Conservation (phyloP, 306 rosid species). For the Ammopiptanthus mongolicus region DNA sequence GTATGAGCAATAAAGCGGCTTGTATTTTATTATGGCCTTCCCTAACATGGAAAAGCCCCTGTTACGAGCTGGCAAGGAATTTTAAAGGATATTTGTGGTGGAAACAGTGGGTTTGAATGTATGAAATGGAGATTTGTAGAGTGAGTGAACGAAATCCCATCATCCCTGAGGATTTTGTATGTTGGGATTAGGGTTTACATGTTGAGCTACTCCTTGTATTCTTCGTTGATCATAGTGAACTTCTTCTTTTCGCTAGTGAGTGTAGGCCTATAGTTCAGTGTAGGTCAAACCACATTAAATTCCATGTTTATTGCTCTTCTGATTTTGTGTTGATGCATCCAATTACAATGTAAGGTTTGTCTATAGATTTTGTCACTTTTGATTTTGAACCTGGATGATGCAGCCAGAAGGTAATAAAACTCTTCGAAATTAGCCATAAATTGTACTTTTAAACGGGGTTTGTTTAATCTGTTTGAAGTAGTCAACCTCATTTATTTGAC, state of each 20-base stretch:
- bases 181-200: neutral
- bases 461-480: neutral
- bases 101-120: neutral
- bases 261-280: neutral
- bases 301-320: neutral
- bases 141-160: neutral
- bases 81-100: neutral
- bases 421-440: neutral
- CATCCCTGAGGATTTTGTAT: neutral
- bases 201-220: neutral
- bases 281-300: neutral
- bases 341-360: neutral
- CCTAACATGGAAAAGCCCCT: neutral
- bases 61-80: neutral
- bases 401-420: neutral
- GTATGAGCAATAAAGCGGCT: neutral
- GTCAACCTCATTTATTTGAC: constrained; percentile 7
- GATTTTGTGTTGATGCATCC: neutral
- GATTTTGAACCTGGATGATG: neutral
- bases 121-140: neutral
- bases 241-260: neutral
- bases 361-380: neutral
- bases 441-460: neutral
- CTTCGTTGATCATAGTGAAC: neutral
- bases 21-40: neutral